These are phyloP conservation scores for Geotrichum phurueaensis DNA, from an alignment of 1,139 yeast genomes.

Conservation along the genomic window DNA sequence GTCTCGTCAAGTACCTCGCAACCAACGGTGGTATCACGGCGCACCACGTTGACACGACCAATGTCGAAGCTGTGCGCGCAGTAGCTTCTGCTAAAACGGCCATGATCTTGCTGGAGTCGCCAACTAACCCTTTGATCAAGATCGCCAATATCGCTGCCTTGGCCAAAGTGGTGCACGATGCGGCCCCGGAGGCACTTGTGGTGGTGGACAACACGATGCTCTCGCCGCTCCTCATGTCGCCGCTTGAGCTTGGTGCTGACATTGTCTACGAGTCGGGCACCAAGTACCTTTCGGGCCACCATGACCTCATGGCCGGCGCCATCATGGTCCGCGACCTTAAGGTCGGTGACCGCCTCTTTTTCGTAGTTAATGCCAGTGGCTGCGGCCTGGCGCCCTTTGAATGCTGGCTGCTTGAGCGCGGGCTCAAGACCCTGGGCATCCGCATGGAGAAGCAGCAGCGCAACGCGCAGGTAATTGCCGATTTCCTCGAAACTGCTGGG, in stretches of 20 bases:
- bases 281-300: slow-evolving; percentile 87
- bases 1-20: slow-evolving; percentile 69
- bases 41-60: slow-evolving; percentile 76
- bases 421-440: slow-evolving; percentile 77
- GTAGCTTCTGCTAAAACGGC: slow-evolving; percentile 47
- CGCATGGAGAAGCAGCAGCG: slow-evolving; percentile 82
- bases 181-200: slow-evolving; percentile 63
- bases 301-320: slow-evolving; percentile 92
- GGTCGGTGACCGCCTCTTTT: slow-evolving; percentile 64
- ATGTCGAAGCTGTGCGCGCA: slow-evolving; percentile 48
- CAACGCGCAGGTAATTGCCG: slow-evolving; percentile 69
- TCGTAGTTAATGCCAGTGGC: slow-evolving; percentile 82
- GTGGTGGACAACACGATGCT: slow-evolving; percentile 95
- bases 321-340: slow-evolving; percentile 61
- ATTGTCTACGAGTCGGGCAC: slow-evolving; percentile 92
- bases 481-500: slow-evolving; percentile 55
- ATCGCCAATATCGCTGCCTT: slow-evolving; percentile 72
- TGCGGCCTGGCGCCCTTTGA: slow-evolving; percentile 89
- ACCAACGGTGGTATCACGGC: slow-evolving; percentile 64
- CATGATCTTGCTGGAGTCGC: slow-evolving; percentile 79
- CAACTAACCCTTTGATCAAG: slow-evolving; percentile 87
- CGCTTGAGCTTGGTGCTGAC: slow-evolving; percentile 80
- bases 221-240: slow-evolving; percentile 82
- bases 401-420: slow-evolving; percentile 80
- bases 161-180: slow-evolving; percentile 57